Conservation (phyloP, 2,329 filamentous ascomycete species). For the Juglanconis oblonga region DNA sequence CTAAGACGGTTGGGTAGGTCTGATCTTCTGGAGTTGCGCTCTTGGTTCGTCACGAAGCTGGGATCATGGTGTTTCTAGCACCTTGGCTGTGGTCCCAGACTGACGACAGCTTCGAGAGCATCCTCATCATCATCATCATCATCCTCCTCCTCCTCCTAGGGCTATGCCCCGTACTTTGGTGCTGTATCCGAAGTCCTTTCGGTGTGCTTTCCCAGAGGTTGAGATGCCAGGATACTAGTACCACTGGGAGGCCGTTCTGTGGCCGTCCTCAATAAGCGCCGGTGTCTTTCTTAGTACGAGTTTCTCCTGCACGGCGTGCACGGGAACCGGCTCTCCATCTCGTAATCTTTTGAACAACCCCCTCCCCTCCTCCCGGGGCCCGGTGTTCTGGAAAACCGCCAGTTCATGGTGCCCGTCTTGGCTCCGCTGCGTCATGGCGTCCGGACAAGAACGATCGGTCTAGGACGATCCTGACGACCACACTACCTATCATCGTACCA, state of each 20-base stretch:
- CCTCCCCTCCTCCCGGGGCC: not conserved
- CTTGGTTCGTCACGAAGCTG: constrained; percentile 2
- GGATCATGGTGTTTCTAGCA: not conserved
- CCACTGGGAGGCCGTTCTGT: too few species aligned
- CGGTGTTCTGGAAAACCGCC: not conserved
- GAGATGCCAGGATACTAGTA: too few species aligned
- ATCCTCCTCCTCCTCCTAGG: not conserved
- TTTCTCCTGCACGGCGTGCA: constrained; percentile 1
- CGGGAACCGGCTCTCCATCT: too few species aligned
- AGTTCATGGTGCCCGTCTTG: constrained; percentile 12
- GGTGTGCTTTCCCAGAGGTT: not conserved
- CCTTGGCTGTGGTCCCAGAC: not conserved
- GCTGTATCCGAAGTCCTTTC: constrained; percentile 11
- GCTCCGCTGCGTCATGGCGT: constrained; percentile 12
- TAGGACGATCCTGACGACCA: not conserved
- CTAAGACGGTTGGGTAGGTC: constrained; percentile 1
- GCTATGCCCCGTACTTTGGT: not conserved
- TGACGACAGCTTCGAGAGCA: constrained; percentile 6
- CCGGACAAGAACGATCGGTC: not conserved
- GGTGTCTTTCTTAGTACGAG: constrained; percentile 1
- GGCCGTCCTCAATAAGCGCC: too few species aligned
- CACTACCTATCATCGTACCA: not conserved
- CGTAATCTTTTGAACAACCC: not conserved
- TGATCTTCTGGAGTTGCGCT: constrained; percentile 7
- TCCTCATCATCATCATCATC: not conserved